Evolutionary conservation across 495 filamentous ascomycete species (phyloP), one percentile per base, ranked within the genome.

Genomic region (Aspergillus avenaceus): DNA sequence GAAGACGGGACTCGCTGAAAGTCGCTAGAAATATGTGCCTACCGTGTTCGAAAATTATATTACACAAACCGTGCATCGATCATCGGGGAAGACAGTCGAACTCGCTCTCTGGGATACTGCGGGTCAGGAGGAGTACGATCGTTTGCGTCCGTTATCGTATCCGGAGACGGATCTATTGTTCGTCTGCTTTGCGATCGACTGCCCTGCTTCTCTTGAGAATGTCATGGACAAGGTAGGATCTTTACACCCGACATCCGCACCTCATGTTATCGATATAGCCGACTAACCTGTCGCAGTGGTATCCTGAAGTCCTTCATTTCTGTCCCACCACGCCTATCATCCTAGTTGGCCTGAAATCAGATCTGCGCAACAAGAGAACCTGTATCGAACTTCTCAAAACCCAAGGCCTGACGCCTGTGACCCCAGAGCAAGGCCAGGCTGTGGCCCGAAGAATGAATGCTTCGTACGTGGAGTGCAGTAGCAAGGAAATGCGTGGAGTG

Each of bases 31-130:
- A 97, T 98, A 98, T 63, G 92, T 98, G 42, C 93, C 93, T 2
- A 98, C 93, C 0, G 93, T 98, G 52, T 98, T 98, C 65, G 93
- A 98, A 63, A 98, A 98, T 74, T 98, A 98, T 78, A 97, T 97
- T 71, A 96, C 93, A 29, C 90, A 97, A 70, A 93, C 90, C 46
- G 82, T 80, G 29, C 95, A 98, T 64, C 82, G 84, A 58, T 75
- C 81, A 8, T 88, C 86, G 21, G 91, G 93, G 54, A 97, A 97
- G 76, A 91, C 83, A 28, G 88, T 97, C 45, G 93, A 98, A 72
- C 79, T 98, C 36, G 93, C 93, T 13, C 82, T 98, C 21, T 98
- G 93, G 93, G 93, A 98, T 75, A 98, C 93, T 23, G 93, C 93
- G 59, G 93, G 93, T 27, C 93, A 98, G 70, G 93, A 98, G 70